Evolutionary conservation across 2,329 filamentous ascomycete genomes (phyloP), one percentile per base, ranked within the genome.

Genomic region (Xylaria sp.): DNA sequence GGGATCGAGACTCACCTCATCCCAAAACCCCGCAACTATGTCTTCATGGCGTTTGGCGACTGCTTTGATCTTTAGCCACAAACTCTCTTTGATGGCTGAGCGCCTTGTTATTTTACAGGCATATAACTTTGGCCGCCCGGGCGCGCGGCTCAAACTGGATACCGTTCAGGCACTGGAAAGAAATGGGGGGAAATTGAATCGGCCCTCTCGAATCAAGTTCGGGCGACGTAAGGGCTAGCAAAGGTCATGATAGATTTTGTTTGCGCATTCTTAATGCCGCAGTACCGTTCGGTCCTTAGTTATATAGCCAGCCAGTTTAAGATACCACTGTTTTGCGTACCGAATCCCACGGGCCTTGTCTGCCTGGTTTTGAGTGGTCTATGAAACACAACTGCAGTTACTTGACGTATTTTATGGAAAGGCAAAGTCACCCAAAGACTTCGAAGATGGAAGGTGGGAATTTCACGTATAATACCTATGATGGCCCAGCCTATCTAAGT

Each of bases 41-140:
- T 67, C 25, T 52, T 56, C 25, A 2, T 54, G 71, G 72, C 71
- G 71, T 73, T 58, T 52, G 70, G 72, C 60, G 68, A 69, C 50
- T 63, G 58, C 34, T 44, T 58, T 59, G 54, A 57, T 69, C 58
- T 50, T 55, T 41, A 23, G 51, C 52, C 58, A 56, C 39, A 15
- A 55, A 55, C 32, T 39, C 58, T 58, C n/a, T 62, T 60, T 46
- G 28, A 48, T 37, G 62, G 69, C 28, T 70, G 25, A 48, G 41
- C 34, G 25, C 44, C 52, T 51, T 41, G 52, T 51, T 28, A 34
- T 64, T 63, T 23, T 25, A 62, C 46, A 23, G 52, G 51, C 39
- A 61, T 56, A 37, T 57, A 55, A 44, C 54, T 70, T 55, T 55
- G 54, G 46, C 41, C 54, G 39, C 56, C 46, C 46, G 46, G 18